Conservation (phyloP, 2,329 filamentous ascomycete genomes). For the Massarina eburnea region DNA sequence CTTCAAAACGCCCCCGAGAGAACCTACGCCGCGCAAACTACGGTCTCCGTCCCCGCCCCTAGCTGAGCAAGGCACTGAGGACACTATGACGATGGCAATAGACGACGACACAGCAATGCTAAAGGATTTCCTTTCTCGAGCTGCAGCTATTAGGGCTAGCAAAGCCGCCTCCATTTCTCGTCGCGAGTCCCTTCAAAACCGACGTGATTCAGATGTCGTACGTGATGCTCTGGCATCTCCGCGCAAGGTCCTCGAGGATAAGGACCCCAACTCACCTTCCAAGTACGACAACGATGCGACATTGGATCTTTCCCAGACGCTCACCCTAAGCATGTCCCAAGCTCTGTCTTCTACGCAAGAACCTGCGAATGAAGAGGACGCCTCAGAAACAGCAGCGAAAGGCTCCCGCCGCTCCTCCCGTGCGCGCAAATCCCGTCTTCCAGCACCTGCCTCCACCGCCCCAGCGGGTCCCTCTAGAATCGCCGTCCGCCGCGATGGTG, state of each 20-base stretch:
- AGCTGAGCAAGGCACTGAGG: slow-evolving; percentile 26
- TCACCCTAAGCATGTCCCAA: slow-evolving; percentile 22
- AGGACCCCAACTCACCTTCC: slow-evolving; percentile 53
- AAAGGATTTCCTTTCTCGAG: slow-evolving; percentile 52
- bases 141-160: slow-evolving; percentile 50
- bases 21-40: slow-evolving; percentile 24
- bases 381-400: slow-evolving; percentile 15
- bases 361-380: slow-evolving; percentile 14
- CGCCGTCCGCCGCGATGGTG: slow-evolving; percentile 47
- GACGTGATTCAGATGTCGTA: slow-evolving; percentile 51
- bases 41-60: slow-evolving; percentile 34
- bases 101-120: slow-evolving; percentile 53
- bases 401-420: slow-evolving; percentile 37
- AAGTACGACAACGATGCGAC: slow-evolving; percentile 37
- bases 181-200: slow-evolving; percentile 48
- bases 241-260: slow-evolving; percentile 47
- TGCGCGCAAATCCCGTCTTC: slow-evolving; percentile 38
- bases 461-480: slow-evolving; percentile 43
- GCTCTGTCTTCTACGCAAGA: slow-evolving; percentile 19
- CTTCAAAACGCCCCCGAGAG: slow-evolving; percentile 10
- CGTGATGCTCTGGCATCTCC: slow-evolving; percentile 51
- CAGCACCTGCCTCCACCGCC: slow-evolving; percentile 25
- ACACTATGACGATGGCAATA: slow-evolving; percentile 40
- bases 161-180: slow-evolving; percentile 38
- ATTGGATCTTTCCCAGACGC: slow-evolving; percentile 33